Evolutionary conservation across 352 stramenopile genomes (phyloP).

Genomic region (Phytopythium helicoides): DNA sequence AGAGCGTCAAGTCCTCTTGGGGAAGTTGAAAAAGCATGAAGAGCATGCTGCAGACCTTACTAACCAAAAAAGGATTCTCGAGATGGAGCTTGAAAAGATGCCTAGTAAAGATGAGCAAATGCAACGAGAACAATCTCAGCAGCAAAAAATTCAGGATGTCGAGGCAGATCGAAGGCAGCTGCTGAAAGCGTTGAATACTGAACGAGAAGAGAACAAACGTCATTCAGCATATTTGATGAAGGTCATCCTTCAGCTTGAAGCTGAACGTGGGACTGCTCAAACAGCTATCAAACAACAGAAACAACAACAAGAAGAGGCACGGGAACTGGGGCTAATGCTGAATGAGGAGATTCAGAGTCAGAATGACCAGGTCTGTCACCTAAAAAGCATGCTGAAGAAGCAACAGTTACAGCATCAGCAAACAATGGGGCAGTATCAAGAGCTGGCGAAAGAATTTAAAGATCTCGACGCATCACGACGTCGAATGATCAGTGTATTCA

Average conservation of each 20-base stretch:
- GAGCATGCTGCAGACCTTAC: too few species aligned
- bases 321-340: conserved; percentile 16
- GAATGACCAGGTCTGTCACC: not conserved
- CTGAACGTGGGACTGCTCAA: conserved; percentile 11
- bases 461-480: conserved; percentile 30
- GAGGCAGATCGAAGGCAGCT: not conserved
- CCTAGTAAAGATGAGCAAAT: conserved; percentile 16
- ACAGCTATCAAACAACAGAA: not conserved
- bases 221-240: conserved; percentile 36
- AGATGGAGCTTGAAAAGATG: conserved; percentile 8
- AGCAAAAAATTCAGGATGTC: not conserved
- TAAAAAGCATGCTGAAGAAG: conserved; percentile 8
- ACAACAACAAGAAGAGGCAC: conserved; percentile 5
- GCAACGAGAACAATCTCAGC: conserved; percentile 4
- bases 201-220: conserved; percentile 19
- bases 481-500: conserved; percentile 22
- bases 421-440: conserved; percentile 13
- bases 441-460: conserved; percentile 15
- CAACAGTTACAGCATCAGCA: conserved; percentile 21
- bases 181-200: not conserved
- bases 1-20: too few species aligned
- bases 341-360: conserved; percentile 18
- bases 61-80: not conserved
- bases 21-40: too few species aligned
- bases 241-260: conserved; percentile 18